Evolutionary conservation across 352 stramenopile genomes (phyloP), one percentile per base, ranked within the genome.

Genomic region (Globisporangium spiculum): DNA sequence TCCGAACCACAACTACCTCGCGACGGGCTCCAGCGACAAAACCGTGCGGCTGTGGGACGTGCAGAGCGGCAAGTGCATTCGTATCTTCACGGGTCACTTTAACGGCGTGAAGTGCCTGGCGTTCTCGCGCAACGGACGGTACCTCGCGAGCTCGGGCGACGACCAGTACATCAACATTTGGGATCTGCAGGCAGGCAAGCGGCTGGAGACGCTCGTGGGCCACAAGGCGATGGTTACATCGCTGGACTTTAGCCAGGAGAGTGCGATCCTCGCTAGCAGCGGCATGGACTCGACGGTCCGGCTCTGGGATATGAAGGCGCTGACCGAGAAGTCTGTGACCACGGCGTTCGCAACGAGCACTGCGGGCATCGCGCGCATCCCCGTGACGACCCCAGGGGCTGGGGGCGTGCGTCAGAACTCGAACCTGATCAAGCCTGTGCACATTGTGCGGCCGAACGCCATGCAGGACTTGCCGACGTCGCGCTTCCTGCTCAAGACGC

Each of bases 1-100:
- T 74, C 96, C 96, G 7, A 99, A 99, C 70, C 93, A 94, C 79
- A 97, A 98, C 75, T 99, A 98, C 68, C 62, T 99, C 30, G 79
- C 96, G 18, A 98, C 96, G 18, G 94, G 91, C 7, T 96, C 89
- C 30, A 96, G 94, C 65, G 96, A 98, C 75, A 98, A 98, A 76
- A 98, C 94, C 0, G 91, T 96, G 60, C 81, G 96, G 38, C 77
- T 98, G 12, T 99, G 94, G 94, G 95, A 99, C 74, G 88, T 98
- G 44, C 91, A 98, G 65, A 94, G 81, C 16, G 96, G 93, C 52
- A 88, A 90, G 65, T 98, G 93, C 75, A 79, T 98, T 3, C 92
- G 96, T 44, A 79, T 98, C 46, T 91, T 98, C 70, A 96, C 88
- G 56, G 96, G 94, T 34, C 96, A 97, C 79, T 89, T 91, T 62